These are phyloP conservation scores for Wickerhamiella alocasiicola DNA, from an alignment of 805 yeast genomes.

Conservation along the genomic window DNA sequence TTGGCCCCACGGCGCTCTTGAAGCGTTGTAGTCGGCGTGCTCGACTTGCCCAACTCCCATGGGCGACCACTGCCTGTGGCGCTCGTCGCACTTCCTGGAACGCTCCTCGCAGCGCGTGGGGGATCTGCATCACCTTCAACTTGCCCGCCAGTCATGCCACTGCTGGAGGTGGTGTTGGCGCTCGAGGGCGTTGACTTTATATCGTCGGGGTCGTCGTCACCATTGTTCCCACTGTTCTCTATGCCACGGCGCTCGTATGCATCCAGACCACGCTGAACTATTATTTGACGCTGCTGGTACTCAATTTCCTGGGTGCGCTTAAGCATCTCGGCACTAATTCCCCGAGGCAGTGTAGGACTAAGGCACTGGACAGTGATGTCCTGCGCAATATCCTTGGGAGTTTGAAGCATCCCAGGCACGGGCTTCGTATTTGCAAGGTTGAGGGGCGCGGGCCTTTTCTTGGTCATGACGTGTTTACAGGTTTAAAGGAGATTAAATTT, in stretches of 20 bases:
- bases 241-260: constrained; percentile 1
- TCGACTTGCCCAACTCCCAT: constrained; percentile 6
- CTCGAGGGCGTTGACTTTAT: constrained; percentile 12
- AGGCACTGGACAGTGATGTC: constrained; percentile 17
- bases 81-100: constrained; percentile 7
- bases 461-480: too few species aligned
- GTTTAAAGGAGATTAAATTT: too few species aligned
- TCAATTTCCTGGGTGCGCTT: constrained; percentile 15
- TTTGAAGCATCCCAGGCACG: constrained; percentile 11
- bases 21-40: constrained; percentile 6
- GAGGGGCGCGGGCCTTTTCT: constrained; percentile 10
- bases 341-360: constrained; percentile 15
- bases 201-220: constrained; percentile 5
- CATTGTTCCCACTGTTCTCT: neutral
- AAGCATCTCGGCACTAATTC: constrained; percentile 13
- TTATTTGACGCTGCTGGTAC: constrained; percentile 15
- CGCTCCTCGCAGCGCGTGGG: constrained; percentile 6
- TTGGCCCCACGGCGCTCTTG: constrained; percentile 14
- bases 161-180: constrained; percentile 15
- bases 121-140: constrained; percentile 5
- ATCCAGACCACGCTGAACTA: constrained; percentile 11
- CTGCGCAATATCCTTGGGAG: constrained; percentile 11
- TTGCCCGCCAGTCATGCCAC: neutral
- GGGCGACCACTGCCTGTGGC: constrained; percentile 2
- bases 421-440: constrained; percentile 7